Evolutionary conservation across 352 stramenopile genomes (phyloP), one percentile per base, ranked within the genome.

Genomic region (Pythium pyrilobum): DNA sequence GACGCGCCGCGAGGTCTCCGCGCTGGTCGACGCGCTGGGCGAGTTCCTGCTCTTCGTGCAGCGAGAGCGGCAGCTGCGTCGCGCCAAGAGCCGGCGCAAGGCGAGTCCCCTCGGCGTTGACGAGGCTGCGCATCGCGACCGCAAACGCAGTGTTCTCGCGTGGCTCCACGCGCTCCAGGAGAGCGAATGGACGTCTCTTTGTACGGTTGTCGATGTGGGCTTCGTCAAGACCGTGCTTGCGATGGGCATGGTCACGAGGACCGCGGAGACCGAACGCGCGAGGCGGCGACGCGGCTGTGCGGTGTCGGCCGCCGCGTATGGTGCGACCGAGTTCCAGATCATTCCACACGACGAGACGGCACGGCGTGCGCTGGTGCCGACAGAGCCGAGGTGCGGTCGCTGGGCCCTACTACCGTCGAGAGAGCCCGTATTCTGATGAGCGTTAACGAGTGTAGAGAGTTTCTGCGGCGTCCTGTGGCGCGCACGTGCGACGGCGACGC

Each of bases 201-300:
- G 68, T 47, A 77, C 70, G 27, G 66, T 89, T 21, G 73, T 79
- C 16, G 79, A 93, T 39, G 69, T 60, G 6, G 62, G 69, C 6
- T 91, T 93, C 51, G 83, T 92, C 31, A 91, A 91, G 59, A 89
- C 81, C 13, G 52, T 92, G 44, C 62, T 93, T 56, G 67, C 72
- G 39, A 92, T 93, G 79, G 71, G 61, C 27, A 76, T 80, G 58
- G 43, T 49, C 0, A 38, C 64, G 24, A 54, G 50, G 8, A 61
- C 42, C 11, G 46, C 45, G 46, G 59, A 55, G 47, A 28, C 56
- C 32, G 39, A 58, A 24, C 28, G 48, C n/a, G 49, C 51, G 36
- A 56, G 25, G 44, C 23, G 41, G 37, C 45, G 60, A 49, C 11
- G 46, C 24, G 5, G 21, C 9, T 41, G 55, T n/a, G 34, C 43